Percentiles rank a stretch among this genome's conserved stretches.
These are phyloP conservation scores for Neonectria faginata DNA, from an alignment of 2,329 filamentous ascomycete species.

Conservation along the genomic window DNA sequence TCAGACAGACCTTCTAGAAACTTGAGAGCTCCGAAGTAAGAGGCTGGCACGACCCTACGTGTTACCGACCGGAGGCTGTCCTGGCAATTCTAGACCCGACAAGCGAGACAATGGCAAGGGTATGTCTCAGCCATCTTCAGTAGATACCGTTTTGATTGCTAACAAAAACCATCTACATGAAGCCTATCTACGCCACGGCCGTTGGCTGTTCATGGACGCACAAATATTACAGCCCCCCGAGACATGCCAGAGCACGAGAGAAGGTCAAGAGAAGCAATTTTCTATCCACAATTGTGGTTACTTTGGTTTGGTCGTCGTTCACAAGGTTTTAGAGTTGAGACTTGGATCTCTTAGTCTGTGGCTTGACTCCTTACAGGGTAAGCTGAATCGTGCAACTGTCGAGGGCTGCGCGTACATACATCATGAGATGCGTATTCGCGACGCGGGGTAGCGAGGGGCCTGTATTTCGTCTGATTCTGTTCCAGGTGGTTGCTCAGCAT, in stretches of 20 bases:
- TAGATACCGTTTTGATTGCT: not conserved
- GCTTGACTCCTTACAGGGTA: not conserved
- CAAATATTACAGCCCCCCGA: not conserved
- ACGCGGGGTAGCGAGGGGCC: not conserved
- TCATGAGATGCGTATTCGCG: not conserved
- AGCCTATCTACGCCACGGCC: not conserved
- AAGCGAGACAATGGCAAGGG: not conserved
- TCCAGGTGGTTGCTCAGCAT: constrained; percentile 8
- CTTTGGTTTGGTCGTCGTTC: not conserved
- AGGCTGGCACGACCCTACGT: not conserved
- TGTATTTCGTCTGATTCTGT: not conserved
- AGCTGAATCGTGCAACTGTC: not conserved
- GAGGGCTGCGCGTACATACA: not conserved
- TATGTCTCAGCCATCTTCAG: not conserved
- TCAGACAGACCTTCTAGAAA: not conserved
- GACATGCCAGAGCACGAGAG: not conserved
- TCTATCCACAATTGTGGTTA: not conserved
- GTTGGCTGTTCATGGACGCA: constrained; percentile 2
- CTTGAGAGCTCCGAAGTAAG: not conserved
- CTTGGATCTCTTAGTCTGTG: not conserved
- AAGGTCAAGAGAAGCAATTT: not conserved
- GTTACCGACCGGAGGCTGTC: not conserved
- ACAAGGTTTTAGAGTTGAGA: not conserved
- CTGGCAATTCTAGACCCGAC: not conserved
- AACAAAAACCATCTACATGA: not conserved